Percentiles rank a stretch among this genome's conserved stretches.
Conservation (phyloP, 2,329 filamentous ascomycete species). For the Apiospora saccharicola region DNA sequence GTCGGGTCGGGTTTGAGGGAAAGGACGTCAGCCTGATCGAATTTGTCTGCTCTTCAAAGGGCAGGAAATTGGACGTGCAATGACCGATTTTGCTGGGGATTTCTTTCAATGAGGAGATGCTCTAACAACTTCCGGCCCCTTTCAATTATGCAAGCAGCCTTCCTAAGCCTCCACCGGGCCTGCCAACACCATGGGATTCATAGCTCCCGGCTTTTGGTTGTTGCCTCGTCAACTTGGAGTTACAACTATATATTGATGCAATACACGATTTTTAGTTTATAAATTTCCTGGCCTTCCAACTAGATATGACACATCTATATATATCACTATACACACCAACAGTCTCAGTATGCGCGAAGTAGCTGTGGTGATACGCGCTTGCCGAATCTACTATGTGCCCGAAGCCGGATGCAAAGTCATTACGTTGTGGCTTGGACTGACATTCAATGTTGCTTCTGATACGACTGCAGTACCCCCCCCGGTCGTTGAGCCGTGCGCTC, state of each 20-base stretch:
- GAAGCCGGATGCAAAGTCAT: not conserved
- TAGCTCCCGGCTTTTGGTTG: not conserved
- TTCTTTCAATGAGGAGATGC: not conserved
- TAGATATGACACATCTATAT: not conserved
- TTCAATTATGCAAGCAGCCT: not conserved
- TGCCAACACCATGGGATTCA: not conserved
- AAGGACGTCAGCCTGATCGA: slow-evolving; percentile 11
- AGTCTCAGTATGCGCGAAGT: not conserved
- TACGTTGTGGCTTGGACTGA: not conserved
- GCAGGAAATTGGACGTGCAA: not conserved
- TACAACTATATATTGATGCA: not conserved
- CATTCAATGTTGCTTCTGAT: not conserved
- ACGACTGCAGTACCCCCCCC: not conserved
- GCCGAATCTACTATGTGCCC: not conserved
- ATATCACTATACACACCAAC: not conserved
- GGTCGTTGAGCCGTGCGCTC: not conserved
- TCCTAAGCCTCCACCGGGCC: not conserved
- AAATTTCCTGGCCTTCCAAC: not conserved
- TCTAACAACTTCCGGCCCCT: not conserved
- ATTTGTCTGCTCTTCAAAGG: slow-evolving; percentile 3
- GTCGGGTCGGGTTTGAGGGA: slow-evolving; percentile 27
- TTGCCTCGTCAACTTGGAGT: not conserved
- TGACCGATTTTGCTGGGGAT: not conserved
- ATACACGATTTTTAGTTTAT: not conserved
- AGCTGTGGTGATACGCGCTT: not conserved